Evolutionary conservation across 176 grass and related monocot genomes (phyloP), one percentile per base, ranked within the genome.

Genomic region (Pontederia crassipes): DNA sequence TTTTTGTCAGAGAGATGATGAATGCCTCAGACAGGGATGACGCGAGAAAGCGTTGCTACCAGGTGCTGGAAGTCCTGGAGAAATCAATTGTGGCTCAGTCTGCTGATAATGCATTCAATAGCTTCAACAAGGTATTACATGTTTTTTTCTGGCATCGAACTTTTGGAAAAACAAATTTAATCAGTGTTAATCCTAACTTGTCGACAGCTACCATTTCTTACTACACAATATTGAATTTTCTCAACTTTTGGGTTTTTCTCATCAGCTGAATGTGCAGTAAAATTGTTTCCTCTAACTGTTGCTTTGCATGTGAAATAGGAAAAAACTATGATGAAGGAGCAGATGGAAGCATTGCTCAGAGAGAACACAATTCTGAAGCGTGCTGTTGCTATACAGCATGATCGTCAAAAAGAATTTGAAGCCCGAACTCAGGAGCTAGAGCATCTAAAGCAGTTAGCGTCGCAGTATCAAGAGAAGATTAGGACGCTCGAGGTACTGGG

Each of bases 1-100:
- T 53, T 12, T 53, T 53, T 53, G 51, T 53, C 13, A 53, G 51
- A 53, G 51, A n/a, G 51, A 53, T 53, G 51, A 53, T 53, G 51
- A 53, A 53, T 53, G 51, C 51, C 51, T 53, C 13, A 4, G 51
- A 53, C 51, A 53, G 12, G 1, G n/a, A 16, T 53, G 51, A 53
- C 14, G 51, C 51, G 14, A 53, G 2, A 11, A 14, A 12, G 12
- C 51, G 51, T 8, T 12, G 13, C n/a, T 53, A 12, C 51, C 8
- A 13, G 4, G n/a, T 53, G 10, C 51, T 53, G 13, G 51, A n/a
- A n/a, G 51, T 53, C 11, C 51, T 53, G 51, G 51, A 53, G 51
- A 53, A 53, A n/a, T 53, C 51, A 53, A 16, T 53, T 53, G n/a
- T n/a, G 7, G 51, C 51, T 53, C 13, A n/a, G 12, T 9, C 51